These are phyloP conservation scores for Ceratobasidium sp. DNA, from an alignment of 1,284 basidiomycete genomes.

Conservation along the genomic window DNA sequence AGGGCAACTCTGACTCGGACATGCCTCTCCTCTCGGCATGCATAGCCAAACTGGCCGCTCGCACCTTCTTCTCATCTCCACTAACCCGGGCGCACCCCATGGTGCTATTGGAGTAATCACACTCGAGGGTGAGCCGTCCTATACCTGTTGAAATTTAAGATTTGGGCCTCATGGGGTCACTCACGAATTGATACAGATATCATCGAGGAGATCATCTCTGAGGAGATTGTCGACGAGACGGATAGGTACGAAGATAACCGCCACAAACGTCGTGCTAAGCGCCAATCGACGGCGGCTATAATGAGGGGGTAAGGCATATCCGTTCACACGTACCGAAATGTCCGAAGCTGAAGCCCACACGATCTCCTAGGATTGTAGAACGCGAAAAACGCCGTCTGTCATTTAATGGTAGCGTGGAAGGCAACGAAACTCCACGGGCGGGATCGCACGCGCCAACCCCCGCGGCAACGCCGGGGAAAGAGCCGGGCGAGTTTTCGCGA, in stretches of 20 bases:
- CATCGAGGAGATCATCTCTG: constrained; percentile 82
- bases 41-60: constrained; percentile 94
- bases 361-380: constrained; percentile 57
- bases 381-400: constrained; percentile 51
- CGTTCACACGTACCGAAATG: background rate
- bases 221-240: constrained; percentile 91
- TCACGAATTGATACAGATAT: constrained; percentile 53
- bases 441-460: constrained; percentile 26
- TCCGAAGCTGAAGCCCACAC: background rate
- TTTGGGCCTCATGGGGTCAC: constrained; percentile 17
- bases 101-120: constrained; percentile 87
- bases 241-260: constrained; percentile 88
- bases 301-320: constrained; percentile 69
- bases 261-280: constrained; percentile 74
- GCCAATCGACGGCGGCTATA: constrained; percentile 75
- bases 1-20: background rate
- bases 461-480: constrained; percentile 23
- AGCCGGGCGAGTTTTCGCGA: constrained; percentile 24
- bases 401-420: background rate
- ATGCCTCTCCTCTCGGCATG: constrained; percentile 53
- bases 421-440: constrained; percentile 28
- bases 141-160: constrained; percentile 42
- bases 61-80: constrained; percentile 88
- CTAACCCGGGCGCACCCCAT: constrained; percentile 79
- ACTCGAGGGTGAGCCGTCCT: constrained; percentile 69